Evolutionary conservation across 352 stramenopile species (phyloP).

Genomic region (Pythium oligandrum): DNA sequence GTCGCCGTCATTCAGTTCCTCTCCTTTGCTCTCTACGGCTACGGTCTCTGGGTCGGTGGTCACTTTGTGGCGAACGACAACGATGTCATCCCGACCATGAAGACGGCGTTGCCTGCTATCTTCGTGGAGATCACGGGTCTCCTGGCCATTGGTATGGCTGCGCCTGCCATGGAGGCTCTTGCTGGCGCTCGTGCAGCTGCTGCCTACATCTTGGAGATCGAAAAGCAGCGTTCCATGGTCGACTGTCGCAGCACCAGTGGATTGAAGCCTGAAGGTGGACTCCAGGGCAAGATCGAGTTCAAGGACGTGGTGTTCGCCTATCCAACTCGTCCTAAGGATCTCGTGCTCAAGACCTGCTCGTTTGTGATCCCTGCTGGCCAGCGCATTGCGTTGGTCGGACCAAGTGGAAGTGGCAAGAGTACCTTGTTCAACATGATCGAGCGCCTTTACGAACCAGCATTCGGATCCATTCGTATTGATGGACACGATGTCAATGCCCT

Average conservation of each 20-base stretch:
- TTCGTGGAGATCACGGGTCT: constrained; percentile 20
- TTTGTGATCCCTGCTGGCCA: too few species aligned
- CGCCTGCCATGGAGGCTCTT: constrained; percentile 17
- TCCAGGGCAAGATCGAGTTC: constrained; percentile 14
- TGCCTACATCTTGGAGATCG: constrained; percentile 19
- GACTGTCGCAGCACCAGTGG: constrained; percentile 13
- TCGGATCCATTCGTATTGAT: too few species aligned
- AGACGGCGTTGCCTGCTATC: constrained; percentile 15
- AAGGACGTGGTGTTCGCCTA: constrained; percentile 43
- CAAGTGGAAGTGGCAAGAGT: too few species aligned
- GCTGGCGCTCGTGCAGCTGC: constrained; percentile 13
- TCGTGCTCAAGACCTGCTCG: neutral
- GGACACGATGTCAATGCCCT: too few species aligned
- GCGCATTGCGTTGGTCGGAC: too few species aligned
- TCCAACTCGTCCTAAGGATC: constrained; percentile 38
- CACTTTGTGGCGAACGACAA: constrained; percentile 14
- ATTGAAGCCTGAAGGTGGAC: constrained; percentile 5
- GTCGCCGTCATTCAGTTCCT: constrained; percentile 21
- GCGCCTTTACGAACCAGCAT: too few species aligned
- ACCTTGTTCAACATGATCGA: too few species aligned
- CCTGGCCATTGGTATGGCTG: constrained; percentile 16
- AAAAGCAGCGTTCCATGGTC: constrained; percentile 16
- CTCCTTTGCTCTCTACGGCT: constrained; percentile 21
- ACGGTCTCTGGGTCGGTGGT: constrained; percentile 19
- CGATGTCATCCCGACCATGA: constrained; percentile 16